These are phyloP conservation scores for Chlamydomonas incerta DNA, from an alignment of 139 green algal species.

Conservation along the genomic window DNA sequence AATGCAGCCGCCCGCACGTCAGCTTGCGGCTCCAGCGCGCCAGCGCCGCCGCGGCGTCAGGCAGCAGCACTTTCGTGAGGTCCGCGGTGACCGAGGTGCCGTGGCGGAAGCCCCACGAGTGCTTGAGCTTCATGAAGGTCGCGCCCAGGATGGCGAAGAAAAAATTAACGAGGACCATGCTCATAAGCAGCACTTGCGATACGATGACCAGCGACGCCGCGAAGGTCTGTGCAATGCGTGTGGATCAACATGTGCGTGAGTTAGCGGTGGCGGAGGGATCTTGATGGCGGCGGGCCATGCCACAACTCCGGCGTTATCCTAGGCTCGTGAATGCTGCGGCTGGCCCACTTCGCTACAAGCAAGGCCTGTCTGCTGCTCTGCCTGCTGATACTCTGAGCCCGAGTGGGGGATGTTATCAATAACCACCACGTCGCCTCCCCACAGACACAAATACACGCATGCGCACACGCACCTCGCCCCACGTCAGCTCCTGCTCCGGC, in stretches of 20 bases:
- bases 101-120: not conserved
- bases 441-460: not conserved
- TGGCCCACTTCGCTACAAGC: too few species aligned
- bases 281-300: too few species aligned
- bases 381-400: too few species aligned
- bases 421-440: too few species aligned
- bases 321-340: too few species aligned
- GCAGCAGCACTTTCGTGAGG: not conserved
- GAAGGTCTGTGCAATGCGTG: not conserved
- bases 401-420: too few species aligned
- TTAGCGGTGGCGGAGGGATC: too few species aligned
- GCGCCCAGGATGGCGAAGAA: conserved; percentile 43
- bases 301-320: too few species aligned
- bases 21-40: conserved; percentile 13
- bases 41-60: not conserved
- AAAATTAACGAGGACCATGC: conserved; percentile 47
- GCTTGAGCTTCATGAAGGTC: conserved; percentile 35
- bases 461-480: conserved; percentile 15
- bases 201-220: not conserved
- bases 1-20: not conserved
- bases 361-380: too few species aligned
- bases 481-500: not conserved
- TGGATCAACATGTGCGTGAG: not conserved
- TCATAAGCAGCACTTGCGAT: conserved; percentile 38
- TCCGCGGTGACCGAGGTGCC: not conserved